A percentile compares a stretch with the other conserved stretches of the same genome.
Conservation (phyloP, 495 filamentous ascomycete genomes). For the Evansstolkia leycettana region DNA sequence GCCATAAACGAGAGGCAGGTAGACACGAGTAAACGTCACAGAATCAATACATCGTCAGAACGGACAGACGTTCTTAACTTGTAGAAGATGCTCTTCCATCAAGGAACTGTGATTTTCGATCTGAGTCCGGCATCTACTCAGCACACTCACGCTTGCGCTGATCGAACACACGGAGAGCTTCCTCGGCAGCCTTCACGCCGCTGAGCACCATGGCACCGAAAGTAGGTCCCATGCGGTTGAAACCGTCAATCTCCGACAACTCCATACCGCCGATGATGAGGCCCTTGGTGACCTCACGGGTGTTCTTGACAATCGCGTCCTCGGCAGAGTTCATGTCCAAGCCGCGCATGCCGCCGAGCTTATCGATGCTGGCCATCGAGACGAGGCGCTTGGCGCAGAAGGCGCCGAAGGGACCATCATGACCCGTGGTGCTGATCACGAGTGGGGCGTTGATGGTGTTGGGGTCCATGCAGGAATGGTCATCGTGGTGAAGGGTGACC, state of each 20-base stretch:
- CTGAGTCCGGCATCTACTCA: conserved; percentile 17
- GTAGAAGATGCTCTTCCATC: no score
- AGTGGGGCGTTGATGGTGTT: conserved; percentile 89
- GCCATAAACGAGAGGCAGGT: conserved; percentile 1
- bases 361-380: conserved; percentile 65
- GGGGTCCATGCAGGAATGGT: conserved; percentile 90
- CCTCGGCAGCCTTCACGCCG: conserved; percentile 83
- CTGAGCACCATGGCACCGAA: conserved; percentile 75
- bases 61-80: neutral
- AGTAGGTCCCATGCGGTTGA: conserved; percentile 73
- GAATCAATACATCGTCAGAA: conserved; percentile 1
- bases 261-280: conserved; percentile 93
- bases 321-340: conserved; percentile 84
- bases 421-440: conserved; percentile 76
- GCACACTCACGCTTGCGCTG: conserved; percentile 53
- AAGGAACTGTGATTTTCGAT: no score
- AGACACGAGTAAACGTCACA: neutral
- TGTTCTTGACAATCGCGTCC: conserved; percentile 83
- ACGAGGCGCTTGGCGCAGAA: conserved; percentile 79
- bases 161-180: conserved; percentile 65
- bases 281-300: conserved; percentile 73
- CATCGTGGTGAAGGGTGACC: conserved; percentile 80
- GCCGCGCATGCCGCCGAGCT: conserved; percentile 82
- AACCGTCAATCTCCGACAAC: conserved; percentile 77
- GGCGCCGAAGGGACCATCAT: conserved; percentile 83